Conservation (phyloP, 805 yeast species). For the Candida pseudoglaebosa region DNA sequence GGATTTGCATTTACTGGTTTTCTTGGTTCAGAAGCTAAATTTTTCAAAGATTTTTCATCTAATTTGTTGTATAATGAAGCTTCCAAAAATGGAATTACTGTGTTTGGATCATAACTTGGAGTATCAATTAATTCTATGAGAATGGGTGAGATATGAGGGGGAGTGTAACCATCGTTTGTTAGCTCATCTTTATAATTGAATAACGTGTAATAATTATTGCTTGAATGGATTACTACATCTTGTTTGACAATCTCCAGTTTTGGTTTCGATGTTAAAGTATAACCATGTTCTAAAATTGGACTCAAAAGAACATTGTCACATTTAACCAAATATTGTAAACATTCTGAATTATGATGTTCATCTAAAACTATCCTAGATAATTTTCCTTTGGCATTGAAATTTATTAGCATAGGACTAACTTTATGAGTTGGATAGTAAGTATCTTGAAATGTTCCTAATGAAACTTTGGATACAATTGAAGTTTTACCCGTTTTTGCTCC, state of each 20-base stretch:
- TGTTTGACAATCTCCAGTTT: constrained; percentile 1
- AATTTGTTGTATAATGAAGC: constrained; percentile 62
- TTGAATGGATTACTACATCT: constrained; percentile 9
- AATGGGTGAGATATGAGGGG: constrained; percentile 57
- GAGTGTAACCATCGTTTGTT: constrained; percentile 14
- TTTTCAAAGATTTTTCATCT: constrained; percentile 54
- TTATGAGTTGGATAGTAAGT: constrained; percentile 73
- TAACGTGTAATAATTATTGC: constrained; percentile 20
- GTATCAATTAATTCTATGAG: constrained; percentile 70
- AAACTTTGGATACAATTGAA: constrained; percentile 47
- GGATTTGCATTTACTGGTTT: constrained; percentile 63
- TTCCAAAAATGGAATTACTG: constrained; percentile 72
- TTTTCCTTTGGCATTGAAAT: constrained; percentile 40
- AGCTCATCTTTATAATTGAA: constrained; percentile 11
- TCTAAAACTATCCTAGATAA: constrained; percentile 21
- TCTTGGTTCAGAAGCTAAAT: constrained; percentile 61
- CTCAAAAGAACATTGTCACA: constrained; percentile 19
- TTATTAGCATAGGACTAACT: constrained; percentile 55
- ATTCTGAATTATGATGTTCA: constrained; percentile 12
- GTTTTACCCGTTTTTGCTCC: constrained; percentile 60
- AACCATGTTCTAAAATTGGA: constrained; percentile 26
- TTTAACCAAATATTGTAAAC: constrained; percentile 11
- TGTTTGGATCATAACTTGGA: constrained; percentile 63
- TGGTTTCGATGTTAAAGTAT: constrained; percentile 8
- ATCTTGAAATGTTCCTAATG: constrained; percentile 50